Evolutionary conservation across 768 basidiomycete genomes (phyloP), one percentile per base, ranked within the genome.

Genomic region (Candolleomyces aberdarensis): DNA sequence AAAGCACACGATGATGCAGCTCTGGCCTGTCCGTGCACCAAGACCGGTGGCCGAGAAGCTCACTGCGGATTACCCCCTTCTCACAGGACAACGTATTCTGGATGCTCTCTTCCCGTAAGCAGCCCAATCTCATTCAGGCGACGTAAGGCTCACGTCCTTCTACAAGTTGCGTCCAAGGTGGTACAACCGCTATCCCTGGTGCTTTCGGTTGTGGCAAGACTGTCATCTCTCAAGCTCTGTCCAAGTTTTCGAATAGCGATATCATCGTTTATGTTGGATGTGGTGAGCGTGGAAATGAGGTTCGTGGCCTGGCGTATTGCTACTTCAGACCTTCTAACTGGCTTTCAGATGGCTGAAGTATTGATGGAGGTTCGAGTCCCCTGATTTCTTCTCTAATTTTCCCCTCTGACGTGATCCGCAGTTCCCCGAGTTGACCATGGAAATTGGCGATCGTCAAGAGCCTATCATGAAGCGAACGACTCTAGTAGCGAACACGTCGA

Each of bases 391-490:
- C 5, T 19, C 39, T 14, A 19, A 20, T 59, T 26, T 29, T 57
- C 47, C 63, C 20, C 46, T 10, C 32, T 57, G 52, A 51, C 31
- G 62, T 52, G 56, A 36, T 32, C 41, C 44, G 5, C 60, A 84
- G 88, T 92, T 92, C 88, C 97, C 97, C 49, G 79, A 93, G 75
- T 81, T 99, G 32, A 93, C 91, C 1, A 92, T 98, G 89, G 94
- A 97, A 55, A 79, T 96, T 58, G 89, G 84, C 22, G 87, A 91
- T 65, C 93, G 94, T 55, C 88, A 96, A 83, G 97, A 99, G 74
- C 97, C 97, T 39, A 98, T 99, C 82, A 99, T 99, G 97, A 99
- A 99, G 78, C 96, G 97, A 62, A 99, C 97, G 0, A 94, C 96
- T 14, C 86, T 99, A 22, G 96, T 99, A 62, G 97, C 97, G 65